Evolutionary conservation across 805 yeast species (phyloP).

Genomic region (Pichia deserticola): DNA sequence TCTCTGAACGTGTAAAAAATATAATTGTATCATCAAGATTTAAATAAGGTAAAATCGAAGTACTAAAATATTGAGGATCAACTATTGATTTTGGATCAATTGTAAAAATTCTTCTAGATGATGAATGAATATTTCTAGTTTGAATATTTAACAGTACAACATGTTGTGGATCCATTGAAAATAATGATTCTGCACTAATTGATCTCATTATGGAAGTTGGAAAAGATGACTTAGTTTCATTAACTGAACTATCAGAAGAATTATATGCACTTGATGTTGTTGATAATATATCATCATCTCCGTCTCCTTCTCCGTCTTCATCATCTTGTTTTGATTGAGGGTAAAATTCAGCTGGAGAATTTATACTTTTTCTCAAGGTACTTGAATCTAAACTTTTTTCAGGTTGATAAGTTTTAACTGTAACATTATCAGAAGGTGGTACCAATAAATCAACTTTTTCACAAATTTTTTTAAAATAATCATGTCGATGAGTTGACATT

Average conservation of each 20-base stretch:
- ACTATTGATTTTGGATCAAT: neutral
- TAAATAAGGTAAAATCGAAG: conserved; percentile 5
- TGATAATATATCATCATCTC: neutral
- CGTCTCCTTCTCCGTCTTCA: neutral
- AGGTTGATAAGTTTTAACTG: neutral
- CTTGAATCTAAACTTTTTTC: conserved; percentile 3
- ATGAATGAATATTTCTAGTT: conserved; percentile 4
- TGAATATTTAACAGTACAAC: conserved; percentile 3
- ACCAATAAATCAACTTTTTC: neutral
- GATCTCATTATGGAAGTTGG: neutral
- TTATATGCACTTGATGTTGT: neutral
- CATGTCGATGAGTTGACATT: neutral
- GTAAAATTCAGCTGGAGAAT: conserved; percentile 5
- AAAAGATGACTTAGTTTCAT: neutral
- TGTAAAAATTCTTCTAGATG: neutral
- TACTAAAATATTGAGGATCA: neutral
- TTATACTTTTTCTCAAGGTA: neutral
- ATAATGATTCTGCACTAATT: neutral
- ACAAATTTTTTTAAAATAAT: neutral
- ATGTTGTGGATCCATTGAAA: neutral
- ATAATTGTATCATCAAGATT: conserved; percentile 3
- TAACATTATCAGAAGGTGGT: neutral
- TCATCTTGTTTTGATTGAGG: neutral
- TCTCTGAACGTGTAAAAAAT: conserved; percentile 6
- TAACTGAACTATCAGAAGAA: neutral